Percentiles rank a stretch among this genome's conserved stretches.
Conservation (phyloP, 257 asterid genomes). For the Nicotiana otophora region DNA sequence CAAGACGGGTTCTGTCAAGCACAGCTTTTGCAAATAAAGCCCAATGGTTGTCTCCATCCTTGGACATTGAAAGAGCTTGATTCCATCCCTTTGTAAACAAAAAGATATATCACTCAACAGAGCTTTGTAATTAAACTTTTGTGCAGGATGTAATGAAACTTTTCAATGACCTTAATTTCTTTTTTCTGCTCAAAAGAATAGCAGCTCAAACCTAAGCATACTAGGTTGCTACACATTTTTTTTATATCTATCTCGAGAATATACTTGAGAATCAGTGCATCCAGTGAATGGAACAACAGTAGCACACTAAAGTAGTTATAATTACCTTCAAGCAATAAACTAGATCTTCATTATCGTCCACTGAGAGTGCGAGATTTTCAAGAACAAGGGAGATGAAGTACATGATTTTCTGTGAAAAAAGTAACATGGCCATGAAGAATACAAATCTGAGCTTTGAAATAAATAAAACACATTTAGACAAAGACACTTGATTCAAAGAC, state of each 20-base stretch:
- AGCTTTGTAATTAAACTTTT: neutral
- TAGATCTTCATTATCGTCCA: constrained; percentile 80
- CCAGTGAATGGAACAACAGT: neutral
- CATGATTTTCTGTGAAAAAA: constrained; percentile 76
- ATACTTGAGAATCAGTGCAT: neutral
- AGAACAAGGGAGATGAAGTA: constrained; percentile 78
- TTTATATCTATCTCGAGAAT: neutral
- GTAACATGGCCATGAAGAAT: constrained; percentile 15
- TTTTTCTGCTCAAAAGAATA: neutral
- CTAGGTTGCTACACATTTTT: neutral
- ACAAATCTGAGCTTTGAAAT: constrained; percentile 1
- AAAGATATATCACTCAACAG: constrained; percentile 14
- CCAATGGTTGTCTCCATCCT: constrained; percentile 53
- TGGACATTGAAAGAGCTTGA: constrained; percentile 64
- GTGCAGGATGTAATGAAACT: neutral
- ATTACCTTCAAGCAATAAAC: constrained; percentile 87
- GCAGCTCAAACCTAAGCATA: neutral
- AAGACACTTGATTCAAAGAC: constrained; percentile 1
- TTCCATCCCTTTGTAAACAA: constrained; percentile 75
- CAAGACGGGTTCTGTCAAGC: constrained; percentile 91
- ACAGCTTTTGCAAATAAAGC: constrained; percentile 93
- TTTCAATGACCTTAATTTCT: neutral
- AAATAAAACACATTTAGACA: neutral
- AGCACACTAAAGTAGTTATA: neutral
- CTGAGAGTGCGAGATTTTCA: constrained; percentile 87